Conservation (phyloP, 352 stramenopile species). For the Pseudoperonospora humuli region DNA sequence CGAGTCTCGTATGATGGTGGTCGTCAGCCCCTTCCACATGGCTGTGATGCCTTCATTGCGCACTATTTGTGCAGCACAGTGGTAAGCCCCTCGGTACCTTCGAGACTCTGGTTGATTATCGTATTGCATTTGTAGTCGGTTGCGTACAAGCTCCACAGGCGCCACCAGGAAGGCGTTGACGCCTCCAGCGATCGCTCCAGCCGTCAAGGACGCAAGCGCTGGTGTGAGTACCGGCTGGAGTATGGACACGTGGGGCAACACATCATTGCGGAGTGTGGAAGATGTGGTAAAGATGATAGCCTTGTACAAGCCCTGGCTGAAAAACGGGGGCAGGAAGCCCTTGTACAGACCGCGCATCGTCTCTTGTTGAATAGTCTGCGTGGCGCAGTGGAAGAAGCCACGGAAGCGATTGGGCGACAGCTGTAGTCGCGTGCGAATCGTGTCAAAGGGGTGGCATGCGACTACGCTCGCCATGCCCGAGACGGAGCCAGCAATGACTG, state of each 20-base stretch:
- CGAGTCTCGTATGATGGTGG: conserved; percentile 74
- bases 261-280: conserved; percentile 43
- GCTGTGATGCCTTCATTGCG: conserved; percentile 44
- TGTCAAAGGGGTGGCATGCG: conserved; percentile 80
- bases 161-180: conserved; percentile 69
- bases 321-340: conserved; percentile 80
- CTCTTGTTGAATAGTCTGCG: conserved; percentile 56
- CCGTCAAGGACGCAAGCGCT: conserved; percentile 32
- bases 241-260: conserved; percentile 28
- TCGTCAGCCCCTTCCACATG: conserved; percentile 71
- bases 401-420: conserved; percentile 53
- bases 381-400: conserved; percentile 53
- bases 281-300: conserved; percentile 83
- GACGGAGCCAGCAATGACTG: conserved; percentile 64
- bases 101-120: conserved; percentile 35
- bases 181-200: conserved; percentile 50
- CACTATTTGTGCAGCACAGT: conserved; percentile 56
- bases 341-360: conserved; percentile 70
- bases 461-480: conserved; percentile 79
- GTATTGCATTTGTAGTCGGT: conserved; percentile 76
- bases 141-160: conserved; percentile 74
- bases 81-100: conserved; percentile 41
- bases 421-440: conserved; percentile 81
- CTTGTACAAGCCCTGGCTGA: conserved; percentile 85
- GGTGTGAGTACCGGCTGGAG: conserved; percentile 36